Base-by-base conservation (phyloP, 2,329 filamentous ascomycete genomes). In the Tolypocladium tundrense region DNA sequence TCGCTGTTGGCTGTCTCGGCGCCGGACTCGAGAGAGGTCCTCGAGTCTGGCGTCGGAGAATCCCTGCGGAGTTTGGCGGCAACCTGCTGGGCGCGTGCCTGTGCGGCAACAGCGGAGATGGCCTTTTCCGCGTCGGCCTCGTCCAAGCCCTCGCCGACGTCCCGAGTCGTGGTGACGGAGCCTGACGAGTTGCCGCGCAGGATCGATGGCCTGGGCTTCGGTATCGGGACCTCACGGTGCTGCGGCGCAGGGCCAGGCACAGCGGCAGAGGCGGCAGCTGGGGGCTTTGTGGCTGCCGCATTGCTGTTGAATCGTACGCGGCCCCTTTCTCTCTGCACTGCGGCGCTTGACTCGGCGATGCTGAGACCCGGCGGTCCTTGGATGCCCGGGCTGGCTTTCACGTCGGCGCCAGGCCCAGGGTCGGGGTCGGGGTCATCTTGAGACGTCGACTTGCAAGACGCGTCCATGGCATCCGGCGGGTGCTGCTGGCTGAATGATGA, bases 301-400 rank as follows among this genome's bases (percentile, higher is more conserved):
- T 70, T 74, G 67, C 76, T 79, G 64, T 79, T 79, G 62, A 79
- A 79, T 8, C 77, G 72, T 35, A 79, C 77, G 35, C 77, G 73
- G 3, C 73, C 75, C 61, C 77, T 79, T 60, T 79, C 77, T 54
- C 71, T 75, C 63, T 70, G 76, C n/a, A 50, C 55, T 3, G 58
- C 58, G 10, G 59, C 55, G 19, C 53, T 43, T 4, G 52, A 16
- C 41, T 41, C 52, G 8, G 11, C 39, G 11, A 54, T 19, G 37
- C 9, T 21, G 31, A 31, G 19, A 37, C 31, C 21, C 9, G 31
- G 19, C 19, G 31, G 31, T 21, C 10, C 33, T 10, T 21, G 48
- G 31, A 52, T 10, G 9, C 48, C 48, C 7, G 10, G 2, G 48
- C 31, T 8, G 48, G 48, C 48, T 19, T 35, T 35, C 31, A 35